Percentiles rank a stretch among this genome's conserved stretches.
Conservation (phyloP, 108 stramenopile species). For the Nitzschia sp. region DNA sequence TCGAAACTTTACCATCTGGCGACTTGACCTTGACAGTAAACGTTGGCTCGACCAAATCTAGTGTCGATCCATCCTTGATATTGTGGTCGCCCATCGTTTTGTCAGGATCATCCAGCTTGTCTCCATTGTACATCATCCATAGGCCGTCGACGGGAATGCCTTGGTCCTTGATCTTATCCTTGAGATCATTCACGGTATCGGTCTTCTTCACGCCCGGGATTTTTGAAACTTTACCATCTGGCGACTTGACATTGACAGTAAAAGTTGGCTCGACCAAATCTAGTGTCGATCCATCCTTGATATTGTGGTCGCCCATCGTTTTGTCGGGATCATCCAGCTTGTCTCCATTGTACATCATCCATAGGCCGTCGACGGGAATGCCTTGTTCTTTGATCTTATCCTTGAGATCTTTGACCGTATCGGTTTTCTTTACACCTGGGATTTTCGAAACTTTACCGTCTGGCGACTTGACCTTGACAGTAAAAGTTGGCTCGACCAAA, state of each 20-base stretch:
- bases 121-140: constrained; percentile 22
- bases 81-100: too few relatives aligned
- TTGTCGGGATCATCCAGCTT: background rate
- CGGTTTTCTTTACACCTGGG: constrained; percentile 10
- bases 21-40: constrained; percentile 21
- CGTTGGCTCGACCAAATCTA: constrained; percentile 13
- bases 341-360: constrained; percentile 13
- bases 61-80: constrained; percentile 14
- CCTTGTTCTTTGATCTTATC: constrained; percentile 11
- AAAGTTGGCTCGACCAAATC: constrained; percentile 13
- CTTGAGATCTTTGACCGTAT: constrained; percentile 21
- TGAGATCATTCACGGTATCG: constrained; percentile 17
- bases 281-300: constrained; percentile 15
- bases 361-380: background rate
- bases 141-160: background rate
- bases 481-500: constrained; percentile 11
- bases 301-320: background rate
- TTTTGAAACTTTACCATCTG: background rate
- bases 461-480: background rate
- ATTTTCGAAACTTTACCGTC: background rate
- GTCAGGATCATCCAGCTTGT: background rate
- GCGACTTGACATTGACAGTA: constrained; percentile 24
- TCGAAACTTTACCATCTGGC: constrained; percentile 8
- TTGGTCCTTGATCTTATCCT: constrained; percentile 18
- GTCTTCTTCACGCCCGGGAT: constrained; percentile 7